These are phyloP conservation scores for Fomitiporia mediterranea DNA, from an alignment of 1,284 basidiomycete genomes.

Conservation along the genomic window DNA sequence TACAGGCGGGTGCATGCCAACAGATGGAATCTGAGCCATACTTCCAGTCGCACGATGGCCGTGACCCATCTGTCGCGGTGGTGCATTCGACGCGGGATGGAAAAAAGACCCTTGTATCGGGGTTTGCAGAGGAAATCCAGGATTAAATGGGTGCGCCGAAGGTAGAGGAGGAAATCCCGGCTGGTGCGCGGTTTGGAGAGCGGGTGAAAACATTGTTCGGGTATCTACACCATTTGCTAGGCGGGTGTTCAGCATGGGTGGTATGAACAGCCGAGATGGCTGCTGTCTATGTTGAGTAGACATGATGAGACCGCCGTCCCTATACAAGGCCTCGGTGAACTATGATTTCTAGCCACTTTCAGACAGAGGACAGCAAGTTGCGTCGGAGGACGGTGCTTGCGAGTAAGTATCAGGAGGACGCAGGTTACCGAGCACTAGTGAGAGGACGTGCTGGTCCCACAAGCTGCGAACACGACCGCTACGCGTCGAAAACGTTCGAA, in stretches of 20 bases:
- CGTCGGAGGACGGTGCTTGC: background rate
- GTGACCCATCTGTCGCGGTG: conserved; percentile 46
- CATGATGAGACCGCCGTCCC: conserved; percentile 21
- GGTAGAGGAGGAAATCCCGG: conserved; percentile 52
- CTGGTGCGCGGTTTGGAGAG: conserved; percentile 55
- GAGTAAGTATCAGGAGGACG: too few species aligned
- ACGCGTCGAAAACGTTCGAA: background rate
- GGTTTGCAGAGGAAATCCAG: conserved; percentile 45
- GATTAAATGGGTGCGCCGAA: conserved; percentile 33
- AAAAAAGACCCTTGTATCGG: conserved; percentile 66
- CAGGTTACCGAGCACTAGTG: background rate
- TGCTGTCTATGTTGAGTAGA: conserved; percentile 25
- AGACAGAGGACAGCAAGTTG: background rate
- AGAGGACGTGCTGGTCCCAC: background rate
- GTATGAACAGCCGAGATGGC: conserved; percentile 44
- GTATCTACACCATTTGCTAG: conserved; percentile 37
- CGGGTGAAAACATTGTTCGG: conserved; percentile 58
- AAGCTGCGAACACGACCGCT: background rate
- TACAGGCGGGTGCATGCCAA: conserved; percentile 52
- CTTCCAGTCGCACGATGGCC: conserved; percentile 52
- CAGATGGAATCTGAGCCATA: conserved; percentile 52
- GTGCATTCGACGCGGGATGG: conserved; percentile 44
- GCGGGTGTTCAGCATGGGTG: conserved; percentile 41
- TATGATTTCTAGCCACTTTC: background rate
- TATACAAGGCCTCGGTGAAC: background rate